Base-by-base conservation (phyloP, 164 flowering plant species). In the Liquidambar formosana region DNA sequence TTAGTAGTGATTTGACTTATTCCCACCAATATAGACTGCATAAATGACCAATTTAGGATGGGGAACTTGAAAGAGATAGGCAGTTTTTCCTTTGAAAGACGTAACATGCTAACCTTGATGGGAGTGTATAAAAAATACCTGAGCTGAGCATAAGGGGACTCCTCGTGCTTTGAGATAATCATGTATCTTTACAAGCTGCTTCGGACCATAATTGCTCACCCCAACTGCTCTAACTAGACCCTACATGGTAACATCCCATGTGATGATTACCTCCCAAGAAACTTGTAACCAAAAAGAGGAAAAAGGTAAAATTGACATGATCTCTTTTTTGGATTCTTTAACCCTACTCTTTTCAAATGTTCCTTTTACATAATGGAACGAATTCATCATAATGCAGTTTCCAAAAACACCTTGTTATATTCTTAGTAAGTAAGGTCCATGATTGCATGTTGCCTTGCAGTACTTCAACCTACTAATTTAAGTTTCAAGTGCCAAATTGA, bases 201-300 rank as follows among this genome's bases (percentile, higher is more conserved):
- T 88, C 66, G 98, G 97, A 66, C 98, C 98, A 56, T 89, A 88
- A 70, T 89, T 89, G 85, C 93, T 89, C 49, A 94, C 97, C 58
- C 98, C 97, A 81, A 94, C 97, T 38, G 92, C 98, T 62, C 71
- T 84, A 77, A 94, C 98, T 64, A 94, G 80, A 60, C 98, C 95
- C 97, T 94, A 76, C 65, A 78, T n/a, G 19, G 21, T 57, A 44
- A 25, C 10, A 57, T 47, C 25, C 25, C 23, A 58, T 25, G 61
- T 53, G 25, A 33, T 33, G 41, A 33, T 33, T 33, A 2, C 6
- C 6, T 2, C 2, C 41, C 41, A 33, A 33, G 41, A 33, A 33
- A 33, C 41, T 33, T 6, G 6, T 33, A 6, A 33, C 41, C 6
- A 33, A 33, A 33, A 33, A 33, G 6, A 33, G 2, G 41, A 33